Evolutionary conservation across 2,329 filamentous ascomycete genomes (phyloP), one percentile per base, ranked within the genome.

Genomic region (Hymenoscyphus fructigenus): DNA sequence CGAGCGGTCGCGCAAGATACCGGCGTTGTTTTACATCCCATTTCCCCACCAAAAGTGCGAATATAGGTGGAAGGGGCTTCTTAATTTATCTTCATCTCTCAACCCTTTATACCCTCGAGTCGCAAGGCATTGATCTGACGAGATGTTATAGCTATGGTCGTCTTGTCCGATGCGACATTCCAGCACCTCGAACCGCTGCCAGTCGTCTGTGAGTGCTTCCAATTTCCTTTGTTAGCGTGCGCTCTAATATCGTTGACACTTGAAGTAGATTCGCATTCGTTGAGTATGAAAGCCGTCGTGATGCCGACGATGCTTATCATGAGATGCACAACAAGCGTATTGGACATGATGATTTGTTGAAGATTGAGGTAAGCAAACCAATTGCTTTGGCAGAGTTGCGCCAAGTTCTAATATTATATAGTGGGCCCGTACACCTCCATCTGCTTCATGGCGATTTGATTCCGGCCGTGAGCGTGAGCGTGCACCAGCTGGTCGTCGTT

Each of bases 261-360:
- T 74, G 75, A 73, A 80, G 68, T 69, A 88, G 95, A 72, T 99
- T 99, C 79, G 95, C 95, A 44, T 99, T 99, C 78, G 95, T 99
- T 70, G 95, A 99, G 81, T 99, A 99, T 79, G 95, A 99, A 83
- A 96, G 93, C 79, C 92, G 94, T 74, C 93, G 95, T 73, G 95
- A 99, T 84, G 93, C 95, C 69, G 95, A 99, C 79, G 95, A 99
- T 82, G 95, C 95, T 58, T 99, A 99, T 78, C 92, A 99, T 79
- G 95, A 99, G 82, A 99, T 99, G 95, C 95, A 99, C 78, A 98
- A 98, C 84, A 97, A 97, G 87, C 92, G 94, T 71, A 93, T 99
- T 73, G 93, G 93, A 58, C 90, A 67, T 53, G 95, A 99, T 76
- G 95, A 99, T 75, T 82, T 97, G 66, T 78, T 99, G 81, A 99